Evolutionary conservation across 2,329 filamentous ascomycete genomes (phyloP), one percentile per base, ranked within the genome.

Genomic region (Daldinia sp.): DNA sequence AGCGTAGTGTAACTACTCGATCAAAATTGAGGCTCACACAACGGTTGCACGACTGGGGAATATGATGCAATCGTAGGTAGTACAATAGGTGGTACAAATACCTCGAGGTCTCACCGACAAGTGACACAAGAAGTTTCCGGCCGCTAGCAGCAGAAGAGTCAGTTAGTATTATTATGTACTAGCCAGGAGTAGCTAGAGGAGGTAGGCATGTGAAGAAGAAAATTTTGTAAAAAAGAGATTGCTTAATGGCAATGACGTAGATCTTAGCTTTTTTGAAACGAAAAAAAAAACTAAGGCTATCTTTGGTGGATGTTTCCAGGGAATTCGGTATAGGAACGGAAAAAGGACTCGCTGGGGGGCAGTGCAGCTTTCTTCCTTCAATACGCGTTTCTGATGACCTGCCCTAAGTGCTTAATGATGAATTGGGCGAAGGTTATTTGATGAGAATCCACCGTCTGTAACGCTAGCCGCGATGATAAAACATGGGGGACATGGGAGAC

Each of bases 381-480:
- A 63, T 66, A 50, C 39, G 30, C 47, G 65, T 68, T 68, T 68
- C 65, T 45, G 49, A 63, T 63, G 39, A 62, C 51, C 51, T 61
- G 23, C 43, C 54, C 39, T 37, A 34, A 52, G 30, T 21, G 37
- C 21, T 49, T 37, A 39, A 63, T 58, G 54, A 58, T 65, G 56
- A 52, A 30, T 51, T 59, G 53, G 19, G 29, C 45, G 51, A 63
- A 63, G 29, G 56, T 58, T 65, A 67, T 67, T 67, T 65, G 64
- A 62, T 48, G 58, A 65, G 53, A 67, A 32, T 11, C 48, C 58
- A 61, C 52, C 25, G 53, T 63, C 65, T 68, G 65, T 68, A 68
- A 68, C 65, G 55, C 55, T 68, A 66, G 65, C 29, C 53, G 62
- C 65, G 45, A 51, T 45, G 56, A 57, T 65, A 68, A 68, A 66